phyloP scores from a whole-genome alignment of 257 asterid genomes.

The Mitragyna speciosa region DNA sequence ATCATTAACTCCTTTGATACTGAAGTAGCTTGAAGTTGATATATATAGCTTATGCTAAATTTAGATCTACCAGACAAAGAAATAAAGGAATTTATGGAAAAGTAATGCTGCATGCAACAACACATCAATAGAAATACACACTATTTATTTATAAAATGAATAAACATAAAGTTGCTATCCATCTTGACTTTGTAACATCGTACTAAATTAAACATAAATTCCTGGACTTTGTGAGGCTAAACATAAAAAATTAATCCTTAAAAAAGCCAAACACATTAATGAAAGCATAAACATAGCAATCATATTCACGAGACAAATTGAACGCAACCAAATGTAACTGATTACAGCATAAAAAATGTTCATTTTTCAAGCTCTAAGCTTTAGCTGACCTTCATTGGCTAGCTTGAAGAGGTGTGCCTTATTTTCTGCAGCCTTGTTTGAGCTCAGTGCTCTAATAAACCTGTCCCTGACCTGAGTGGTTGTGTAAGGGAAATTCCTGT shows the following conservation, averaged over 20 bases:
- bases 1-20: too few relatives aligned
- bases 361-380: slow-evolving; percentile 41
- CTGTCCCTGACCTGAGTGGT: slow-evolving; percentile 67
- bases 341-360: slow-evolving; percentile 11
- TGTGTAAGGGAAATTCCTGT: slow-evolving; percentile 63
- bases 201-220: slow-evolving; percentile 8
- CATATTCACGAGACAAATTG: slow-evolving; percentile 31
- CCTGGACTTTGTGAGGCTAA: too few relatives aligned
- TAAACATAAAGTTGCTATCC: slow-evolving; percentile 1
- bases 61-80: not conserved
- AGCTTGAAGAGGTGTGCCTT: slow-evolving; percentile 77
- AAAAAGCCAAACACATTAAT: slow-evolving; percentile 20
- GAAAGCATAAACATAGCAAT: slow-evolving; percentile 11
- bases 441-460: too few relatives aligned
- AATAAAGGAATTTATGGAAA: not conserved
- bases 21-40: too few relatives aligned
- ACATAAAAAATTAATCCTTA: too few relatives aligned
- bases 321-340: slow-evolving; percentile 14
- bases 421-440: slow-evolving; percentile 69
- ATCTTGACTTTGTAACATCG: slow-evolving; percentile 9
- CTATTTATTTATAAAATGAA: not conserved
- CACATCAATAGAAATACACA: not conserved
- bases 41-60: too few relatives aligned
- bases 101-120: not conserved
- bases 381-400: slow-evolving; percentile 70